Percentiles rank a stretch among this genome's conserved stretches.
These are phyloP conservation scores for Kazachstania bromeliacearum DNA, from an alignment of 805 yeast genomes.

Conservation along the genomic window DNA sequence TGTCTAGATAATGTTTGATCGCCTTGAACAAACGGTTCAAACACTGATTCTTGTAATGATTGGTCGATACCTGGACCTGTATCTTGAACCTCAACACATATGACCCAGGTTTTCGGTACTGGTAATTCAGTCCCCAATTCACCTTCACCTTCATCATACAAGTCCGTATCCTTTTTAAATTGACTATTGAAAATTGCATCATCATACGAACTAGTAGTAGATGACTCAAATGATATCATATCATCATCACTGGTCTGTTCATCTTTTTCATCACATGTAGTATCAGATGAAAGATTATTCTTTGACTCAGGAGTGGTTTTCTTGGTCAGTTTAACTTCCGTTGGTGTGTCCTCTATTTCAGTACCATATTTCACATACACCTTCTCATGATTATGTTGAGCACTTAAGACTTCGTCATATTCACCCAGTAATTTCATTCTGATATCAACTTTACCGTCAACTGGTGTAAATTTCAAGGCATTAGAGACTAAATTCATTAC, in stretches of 20 bases:
- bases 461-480: slow-evolving; percentile 86
- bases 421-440: slow-evolving; percentile 56
- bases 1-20: slow-evolving; percentile 87
- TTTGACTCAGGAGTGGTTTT: neutral
- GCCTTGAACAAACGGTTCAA: slow-evolving; percentile 96
- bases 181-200: slow-evolving; percentile 37
- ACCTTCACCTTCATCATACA: slow-evolving; percentile 16
- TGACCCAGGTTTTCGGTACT: slow-evolving; percentile 31
- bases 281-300: neutral
- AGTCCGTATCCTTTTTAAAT: slow-evolving; percentile 25
- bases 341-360: slow-evolving; percentile 5
- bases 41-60: slow-evolving; percentile 69
- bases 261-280: neutral
- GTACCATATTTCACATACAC: slow-evolving; percentile 36
- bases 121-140: slow-evolving; percentile 19
- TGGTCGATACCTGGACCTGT: slow-evolving; percentile 93
- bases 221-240: slow-evolving; percentile 12
- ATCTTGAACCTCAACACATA: slow-evolving; percentile 61
- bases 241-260: neutral
- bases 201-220: slow-evolving; percentile 33
- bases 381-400: slow-evolving; percentile 31
- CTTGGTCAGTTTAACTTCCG: neutral
- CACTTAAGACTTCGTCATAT: slow-evolving; percentile 49
- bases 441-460: slow-evolving; percentile 70
- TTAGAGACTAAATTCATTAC: slow-evolving; percentile 89